Evolutionary conservation across 2,329 filamentous ascomycete genomes (phyloP).

Genomic region (Xylaria sp.): DNA sequence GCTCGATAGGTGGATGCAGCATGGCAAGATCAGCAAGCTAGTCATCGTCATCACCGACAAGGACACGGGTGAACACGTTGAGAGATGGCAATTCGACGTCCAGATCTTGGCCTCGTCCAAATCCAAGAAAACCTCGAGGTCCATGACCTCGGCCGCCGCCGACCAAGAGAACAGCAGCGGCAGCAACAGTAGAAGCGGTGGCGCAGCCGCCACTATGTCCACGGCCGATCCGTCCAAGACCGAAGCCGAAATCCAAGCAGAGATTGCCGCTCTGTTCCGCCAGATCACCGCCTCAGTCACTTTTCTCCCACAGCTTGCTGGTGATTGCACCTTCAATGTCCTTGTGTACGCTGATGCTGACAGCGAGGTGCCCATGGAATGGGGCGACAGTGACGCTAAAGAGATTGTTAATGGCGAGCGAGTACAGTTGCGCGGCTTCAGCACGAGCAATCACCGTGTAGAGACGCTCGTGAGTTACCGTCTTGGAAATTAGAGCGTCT

Average conservation of each 20-base stretch:
- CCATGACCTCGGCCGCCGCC: conserved; percentile 53
- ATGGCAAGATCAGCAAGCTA: conserved; percentile 95
- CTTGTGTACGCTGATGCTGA: conserved; percentile 97
- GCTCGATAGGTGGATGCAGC: conserved; percentile 96
- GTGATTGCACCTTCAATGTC: conserved; percentile 98
- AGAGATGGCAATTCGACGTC: conserved; percentile 98
- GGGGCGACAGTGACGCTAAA: conserved; percentile 98
- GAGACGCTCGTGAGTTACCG: conserved; percentile 97
- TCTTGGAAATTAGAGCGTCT: conserved; percentile 55
- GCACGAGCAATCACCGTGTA: conserved; percentile 91
- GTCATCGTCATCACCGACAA: conserved; percentile 97
- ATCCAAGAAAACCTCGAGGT: conserved; percentile 62
- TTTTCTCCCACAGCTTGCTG: conserved; percentile 91
- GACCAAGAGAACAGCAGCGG: conserved; percentile 74
- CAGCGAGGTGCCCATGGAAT: conserved; percentile 95
- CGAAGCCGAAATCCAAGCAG: conserved; percentile 91
- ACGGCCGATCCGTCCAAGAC: conserved; percentile 75
- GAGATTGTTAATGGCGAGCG: conserved; percentile 95
- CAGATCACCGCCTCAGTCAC: conserved; percentile 98
- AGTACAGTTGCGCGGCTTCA: conserved; percentile 95
- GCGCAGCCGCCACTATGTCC: conserved; percentile 35
- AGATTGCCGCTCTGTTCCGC: conserved; percentile 96
- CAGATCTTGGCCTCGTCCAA: conserved; percentile 56
- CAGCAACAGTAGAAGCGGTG: conserved; percentile 47
- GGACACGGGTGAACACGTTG: conserved; percentile 94